These are phyloP conservation scores for Penicillium sumatraense DNA, from an alignment of 2,329 filamentous ascomycete species.

Conservation along the genomic window DNA sequence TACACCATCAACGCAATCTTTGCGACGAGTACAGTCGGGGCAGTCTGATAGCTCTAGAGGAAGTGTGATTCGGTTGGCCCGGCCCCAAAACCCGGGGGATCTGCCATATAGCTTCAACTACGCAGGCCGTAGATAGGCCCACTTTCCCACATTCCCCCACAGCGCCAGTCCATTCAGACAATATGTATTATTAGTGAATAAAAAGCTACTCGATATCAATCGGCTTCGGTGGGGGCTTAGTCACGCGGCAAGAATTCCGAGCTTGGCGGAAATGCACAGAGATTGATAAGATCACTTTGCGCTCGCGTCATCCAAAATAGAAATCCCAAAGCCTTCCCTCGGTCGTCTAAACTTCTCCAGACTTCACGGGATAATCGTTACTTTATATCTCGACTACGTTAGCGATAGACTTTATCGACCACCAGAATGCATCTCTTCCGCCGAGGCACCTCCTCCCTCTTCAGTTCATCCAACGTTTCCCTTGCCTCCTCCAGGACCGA, in stretches of 20 bases:
- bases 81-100: slow-evolving; percentile 33
- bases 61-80: slow-evolving; percentile 46
- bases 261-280: slow-evolving; percentile 29
- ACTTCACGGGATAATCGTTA: neutral
- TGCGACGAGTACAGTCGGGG: slow-evolving; percentile 38
- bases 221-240: slow-evolving; percentile 29
- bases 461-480: slow-evolving; percentile 35
- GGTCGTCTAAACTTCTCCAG: neutral
- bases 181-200: slow-evolving; percentile 22
- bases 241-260: slow-evolving; percentile 26
- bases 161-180: neutral
- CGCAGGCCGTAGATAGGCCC: slow-evolving; percentile 17
- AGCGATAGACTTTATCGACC: neutral
- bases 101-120: slow-evolving; percentile 41
- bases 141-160: slow-evolving; percentile 5
- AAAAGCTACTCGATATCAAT: slow-evolving; percentile 12
- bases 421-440: slow-evolving; percentile 42
- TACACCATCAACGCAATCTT: slow-evolving; percentile 42
- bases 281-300: slow-evolving; percentile 40
- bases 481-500: slow-evolving; percentile 27
- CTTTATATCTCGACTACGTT: neutral
- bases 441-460: slow-evolving; percentile 36
- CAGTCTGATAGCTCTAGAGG: slow-evolving; percentile 40
- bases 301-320: slow-evolving; percentile 9
- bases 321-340: neutral